A percentile compares a stretch with the other conserved stretches of the same genome.
Conservation (phyloP, 192 early-diverging fungal species). For the Phlyctochytrium bullatum region DNA sequence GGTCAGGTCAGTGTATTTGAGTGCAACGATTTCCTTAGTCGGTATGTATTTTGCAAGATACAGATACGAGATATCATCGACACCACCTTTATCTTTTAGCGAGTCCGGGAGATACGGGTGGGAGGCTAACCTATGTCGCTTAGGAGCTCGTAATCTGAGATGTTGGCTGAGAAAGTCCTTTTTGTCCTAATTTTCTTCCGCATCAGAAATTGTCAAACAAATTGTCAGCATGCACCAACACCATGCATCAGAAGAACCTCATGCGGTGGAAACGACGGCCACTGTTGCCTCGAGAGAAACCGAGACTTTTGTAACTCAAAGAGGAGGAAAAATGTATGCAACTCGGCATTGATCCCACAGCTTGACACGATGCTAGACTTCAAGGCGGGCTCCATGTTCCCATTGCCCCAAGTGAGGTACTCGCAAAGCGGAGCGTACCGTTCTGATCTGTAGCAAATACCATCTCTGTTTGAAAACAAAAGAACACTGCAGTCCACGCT, state of each 20-base stretch:
- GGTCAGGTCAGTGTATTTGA: conserved; percentile 59
- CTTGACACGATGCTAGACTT: not conserved
- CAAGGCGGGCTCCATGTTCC: conserved; percentile 22
- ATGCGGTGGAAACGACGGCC: conserved; percentile 20
- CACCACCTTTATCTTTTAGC: conserved; percentile 42
- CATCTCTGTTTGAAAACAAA: conserved; percentile 39
- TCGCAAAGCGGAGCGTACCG: conserved; percentile 3
- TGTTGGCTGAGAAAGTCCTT: conserved; percentile 25
- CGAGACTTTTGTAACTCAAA: conserved; percentile 54
- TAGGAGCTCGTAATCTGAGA: conserved; percentile 50
- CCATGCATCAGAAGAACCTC: no score
- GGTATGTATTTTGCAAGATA: conserved; percentile 51
- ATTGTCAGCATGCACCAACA: no score
- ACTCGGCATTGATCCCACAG: not conserved
- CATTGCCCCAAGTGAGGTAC: conserved; percentile 34
- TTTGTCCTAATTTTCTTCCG: no score
- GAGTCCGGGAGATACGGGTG: not conserved
- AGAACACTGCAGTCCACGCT: conserved; percentile 56
- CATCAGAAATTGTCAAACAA: no score
- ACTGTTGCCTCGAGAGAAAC: conserved; percentile 12
- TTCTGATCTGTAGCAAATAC: conserved; percentile 17
- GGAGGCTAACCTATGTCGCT: conserved; percentile 40
- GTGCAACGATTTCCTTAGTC: conserved; percentile 46
- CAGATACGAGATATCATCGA: conserved; percentile 61
- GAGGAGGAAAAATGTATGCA: conserved; percentile 51